Base-by-base conservation (phyloP, 2,329 filamentous ascomycete genomes). In the Colletotrichum trifolii region DNA sequence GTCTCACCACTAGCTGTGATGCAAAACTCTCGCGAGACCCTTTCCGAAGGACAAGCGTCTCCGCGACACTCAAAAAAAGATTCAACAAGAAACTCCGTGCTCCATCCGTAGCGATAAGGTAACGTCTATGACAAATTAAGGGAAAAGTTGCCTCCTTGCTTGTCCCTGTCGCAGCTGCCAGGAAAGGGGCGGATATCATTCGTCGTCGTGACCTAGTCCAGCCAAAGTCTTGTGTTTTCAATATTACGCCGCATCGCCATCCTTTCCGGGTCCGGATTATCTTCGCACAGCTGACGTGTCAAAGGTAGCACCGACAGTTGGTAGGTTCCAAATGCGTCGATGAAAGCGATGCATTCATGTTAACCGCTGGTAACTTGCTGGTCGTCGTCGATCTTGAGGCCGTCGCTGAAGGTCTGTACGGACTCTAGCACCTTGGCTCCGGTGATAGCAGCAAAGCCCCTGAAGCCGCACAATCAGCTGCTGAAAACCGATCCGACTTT, bases 371-470 rank as follows among this genome's bases (percentile, higher is more conserved):
- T 25, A 25, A 25, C 25, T 25, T 25, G 25, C 73, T 91, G 82
- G 73, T 97, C 93, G 72, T 94, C 89, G 78, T 97, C 94, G 68
- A 97, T 87, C 65, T 80, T 75, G 17, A 75, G 70, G 47, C 83
- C 76, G 38, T 79, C 75, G 59, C 82, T 80, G 64, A 87, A 82
- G 2, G 87, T 80, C 70, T 89, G 85, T 36, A 97, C 85, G 6
- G 83, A 83, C 64, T 92, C 84, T 60, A 97, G 82, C 17, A 89
- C 85, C 71, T 88, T 87, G 25, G 25, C 25, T 25, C 25, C 25
- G 25, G 25, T 89, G 68, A 90, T 88, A 55, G 90, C 91, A 38
- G 92, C 87, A 75, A 96, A 96, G 50, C 90, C 93, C 80, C 92
- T 96, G 67, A 35, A 13, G 36, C 48, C 12, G 13, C 6, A 13